Evolutionary conservation across 2,329 filamentous ascomycete species (phyloP).

Genomic region (Paecilomyces sp.): DNA sequence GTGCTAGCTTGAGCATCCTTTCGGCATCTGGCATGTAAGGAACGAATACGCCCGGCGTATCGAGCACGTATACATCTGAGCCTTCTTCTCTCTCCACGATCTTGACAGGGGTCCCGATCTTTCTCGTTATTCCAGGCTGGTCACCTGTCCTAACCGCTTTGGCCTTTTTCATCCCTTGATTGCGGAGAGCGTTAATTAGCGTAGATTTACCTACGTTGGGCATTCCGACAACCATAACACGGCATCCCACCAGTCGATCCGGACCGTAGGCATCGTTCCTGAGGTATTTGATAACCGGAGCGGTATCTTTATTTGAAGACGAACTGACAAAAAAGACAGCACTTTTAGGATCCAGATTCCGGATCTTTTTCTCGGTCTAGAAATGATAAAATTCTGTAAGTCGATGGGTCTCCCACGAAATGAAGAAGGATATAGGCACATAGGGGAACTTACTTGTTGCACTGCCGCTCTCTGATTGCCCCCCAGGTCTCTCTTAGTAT

Average conservation of each 20-base stretch:
- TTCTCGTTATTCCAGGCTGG: slow-evolving; percentile 84
- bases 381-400: slow-evolving; percentile 1
- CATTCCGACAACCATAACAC: slow-evolving; percentile 89
- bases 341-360: slow-evolving; percentile 24
- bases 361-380: slow-evolving; percentile 26
- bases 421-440: background rate
- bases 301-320: slow-evolving; percentile 21
- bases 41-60: slow-evolving; percentile 92
- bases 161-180: slow-evolving; percentile 53
- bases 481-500: slow-evolving; percentile 81
- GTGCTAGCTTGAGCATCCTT: slow-evolving; percentile 89
- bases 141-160: slow-evolving; percentile 79
- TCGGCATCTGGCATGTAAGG: slow-evolving; percentile 81
- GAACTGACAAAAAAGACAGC: slow-evolving; percentile 30
- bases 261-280: slow-evolving; percentile 21
- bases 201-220: slow-evolving; percentile 96
- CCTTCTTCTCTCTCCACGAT: slow-evolving; percentile 55
- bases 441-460: slow-evolving; percentile 29
- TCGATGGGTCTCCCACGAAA: background rate
- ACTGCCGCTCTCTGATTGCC: slow-evolving; percentile 34
- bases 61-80: slow-evolving; percentile 71
- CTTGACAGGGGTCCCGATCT: slow-evolving; percentile 75
- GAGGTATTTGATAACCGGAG: slow-evolving; percentile 25
- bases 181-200: slow-evolving; percentile 79
- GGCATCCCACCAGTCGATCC: slow-evolving; percentile 64